Evolutionary conservation across 2,329 filamentous ascomycete species (phyloP), one percentile per base, ranked within the genome.

Genomic region (Cadophora sp.): DNA sequence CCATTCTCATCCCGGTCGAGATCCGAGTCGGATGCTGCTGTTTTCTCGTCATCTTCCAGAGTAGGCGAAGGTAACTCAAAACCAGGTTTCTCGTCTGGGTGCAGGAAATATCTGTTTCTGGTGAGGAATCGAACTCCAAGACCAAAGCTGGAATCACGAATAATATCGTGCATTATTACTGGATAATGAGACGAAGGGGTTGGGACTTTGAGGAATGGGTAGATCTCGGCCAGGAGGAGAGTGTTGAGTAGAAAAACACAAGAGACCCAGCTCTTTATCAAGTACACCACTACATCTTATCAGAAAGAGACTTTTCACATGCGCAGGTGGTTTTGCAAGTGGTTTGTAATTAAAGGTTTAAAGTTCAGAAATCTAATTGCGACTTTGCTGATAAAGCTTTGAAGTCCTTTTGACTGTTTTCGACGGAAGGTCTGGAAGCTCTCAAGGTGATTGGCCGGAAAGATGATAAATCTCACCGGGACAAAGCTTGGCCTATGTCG

Each of bases 1-100:
- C 5, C 16, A 8, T 45, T 20, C n/a, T 16, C 43, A 6, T 45
- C 43, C 14, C 5, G 2, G n/a, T 45, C 43, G 13, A 45, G 14
- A 20, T 45, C 43, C 6, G 59, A 61, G 4, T 48, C 18, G 9
- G n/a, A 11, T 33, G n/a, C 59, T 20, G 33, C 30, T 14, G n/a
- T 50, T 24, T 61, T 61, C 22, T 53, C 50, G 14, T 53, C 27
- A 14, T 24, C 50, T 22, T 48, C 41, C 7, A 39, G 27, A 14
- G 41, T 61, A 36, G 59, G 59, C 6, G 59, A 61, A 39, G 59
- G 59, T 33, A 61, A 39, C 43, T 61, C 24, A 47, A 61, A 61
- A 33, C 43, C 59, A 16, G 59, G 59, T 36, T 43, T 16, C 43
- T 61, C 59, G 27, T 61, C 59, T 20, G 41, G 18, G n/a, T 48